Base-by-base conservation (phyloP, 805 yeast species). In the Candida succiphila region DNA sequence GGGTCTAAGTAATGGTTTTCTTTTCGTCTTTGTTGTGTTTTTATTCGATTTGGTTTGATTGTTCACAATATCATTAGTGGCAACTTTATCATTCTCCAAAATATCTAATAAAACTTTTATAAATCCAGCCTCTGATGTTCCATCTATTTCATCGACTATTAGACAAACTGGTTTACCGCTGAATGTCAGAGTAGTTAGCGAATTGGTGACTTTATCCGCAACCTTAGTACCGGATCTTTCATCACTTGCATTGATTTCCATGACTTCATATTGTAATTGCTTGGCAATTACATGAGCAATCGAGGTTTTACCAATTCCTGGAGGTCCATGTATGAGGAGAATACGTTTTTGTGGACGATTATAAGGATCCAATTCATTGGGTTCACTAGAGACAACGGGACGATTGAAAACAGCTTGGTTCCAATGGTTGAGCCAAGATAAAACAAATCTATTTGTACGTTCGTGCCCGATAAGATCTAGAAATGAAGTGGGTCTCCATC, bases 241-340 rank as follows among this genome's bases (percentile, higher is more conserved):
- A 46, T 78, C 87, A 53, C 82, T 72, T 5, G 97, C 95, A 57
- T 89, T 89, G 39, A 89, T 69, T 46, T 89, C 98, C 43, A 81
- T 68, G 0, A 82, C 70, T 30, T 76, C 74, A 51, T 82, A 89
- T 0, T 94, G 94, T 26, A 83, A 70, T 42, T 84, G 95, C 30
- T 65, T 67, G 3, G 95, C 92, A 25, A 87, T 68, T 2, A 86
- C 72, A 48, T 88, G 96, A 1, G 89, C 85, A 2, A 87, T 78
- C 0, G 92, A 73, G 0, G 97, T 88, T 51, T 89, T 89, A 8
- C 98, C 98, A 14, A 81, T 67, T 2, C 98, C 98, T 0, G 95
- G 87, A 1, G 95, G 92, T 0, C 98, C 98, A 51, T 80, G 86
- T 9, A 92, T 69, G 27, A 92, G 59, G 16, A 92, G 51, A 0